Evolutionary conservation across 495 filamentous ascomycete species (phyloP), one percentile per base, ranked within the genome.

Genomic region (Chaetomidium leptoderma): DNA sequence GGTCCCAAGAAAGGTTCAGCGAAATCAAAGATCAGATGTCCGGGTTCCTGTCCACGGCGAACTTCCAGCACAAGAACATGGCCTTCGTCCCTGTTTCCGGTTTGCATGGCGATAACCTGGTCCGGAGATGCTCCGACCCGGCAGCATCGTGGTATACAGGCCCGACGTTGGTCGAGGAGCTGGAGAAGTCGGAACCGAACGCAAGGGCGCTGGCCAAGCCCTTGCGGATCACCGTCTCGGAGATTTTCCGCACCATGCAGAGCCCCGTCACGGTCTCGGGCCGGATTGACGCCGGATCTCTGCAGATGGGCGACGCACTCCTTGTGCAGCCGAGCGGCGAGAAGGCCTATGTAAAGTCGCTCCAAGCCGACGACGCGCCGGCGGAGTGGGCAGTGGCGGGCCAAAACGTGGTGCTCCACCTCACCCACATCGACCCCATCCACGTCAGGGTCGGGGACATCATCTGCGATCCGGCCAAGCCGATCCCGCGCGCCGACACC

Each of bases 361-460:
- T 98, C 17, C 86, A 91, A 60, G 80, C 90, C 17, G 86, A 92
- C 60, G 78, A 82, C 21, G 84, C 87, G 39, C 71, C 81, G 4
- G 78, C 72, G 11, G 90, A 96, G 56, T 98, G 91, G 91, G 93
- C 91, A 4, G 91, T 97, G n/a, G 93, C 92, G 2, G 92, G 95
- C 14, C 91, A 97, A 65, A 95, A 95, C 54, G 82, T 87, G 10
- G 83, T 86, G 2, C 72, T 98, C 19, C 88, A 95, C 65, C 79
- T 98, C 52, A 78, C 81, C n/a, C 88, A 90, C 55, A 91, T 96
- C 65, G 91, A 97, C 59, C 79, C 86, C 2, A 79, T 87, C 16
- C 87, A 96, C 66, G 80, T 97, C 9, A 84, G 84, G 42, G 67
- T 84, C 9, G 93, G 93, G 11, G 92, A 98, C 65, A 87, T 97